A percentile compares a stretch with the other conserved stretches of the same genome.
phyloP scores from a whole-genome alignment of 768 basidiomycete genomes.

The Amanita jacksonii region DNA sequence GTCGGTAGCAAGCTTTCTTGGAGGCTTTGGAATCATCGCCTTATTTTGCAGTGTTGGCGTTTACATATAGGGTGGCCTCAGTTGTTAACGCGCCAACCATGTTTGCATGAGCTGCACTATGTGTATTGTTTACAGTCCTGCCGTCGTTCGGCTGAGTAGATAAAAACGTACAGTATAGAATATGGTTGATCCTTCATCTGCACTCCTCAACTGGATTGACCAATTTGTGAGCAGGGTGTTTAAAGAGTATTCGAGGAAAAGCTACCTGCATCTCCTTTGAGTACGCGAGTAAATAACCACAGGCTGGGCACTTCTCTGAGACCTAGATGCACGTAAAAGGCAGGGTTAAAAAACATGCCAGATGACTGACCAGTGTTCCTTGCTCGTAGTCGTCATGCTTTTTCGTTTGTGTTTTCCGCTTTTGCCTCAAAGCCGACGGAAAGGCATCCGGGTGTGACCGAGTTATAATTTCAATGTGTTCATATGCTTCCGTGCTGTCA shows the following conservation, averaged over 20 bases:
- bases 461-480: slow-evolving; percentile 83
- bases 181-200: slow-evolving; percentile 91
- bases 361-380: slow-evolving; percentile 37
- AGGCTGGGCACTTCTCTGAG: slow-evolving; percentile 82
- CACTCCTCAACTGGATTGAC: slow-evolving; percentile 60
- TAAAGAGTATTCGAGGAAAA: neutral
- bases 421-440: slow-evolving; percentile 79
- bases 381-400: slow-evolving; percentile 61
- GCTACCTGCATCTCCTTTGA: slow-evolving; percentile 83
- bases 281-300: slow-evolving; percentile 77
- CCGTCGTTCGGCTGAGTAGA: neutral
- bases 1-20: slow-evolving; percentile 63
- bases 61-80: slow-evolving; percentile 50
- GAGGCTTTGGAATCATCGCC: slow-evolving; percentile 83
- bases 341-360: neutral
- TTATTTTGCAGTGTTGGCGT: slow-evolving; percentile 84
- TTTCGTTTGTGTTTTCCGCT: slow-evolving; percentile 84
- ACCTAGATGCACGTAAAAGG: slow-evolving; percentile 37
- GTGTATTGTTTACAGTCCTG: slow-evolving; percentile 11
- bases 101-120: slow-evolving; percentile 68
- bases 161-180: slow-evolving; percentile 73
- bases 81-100: slow-evolving; percentile 81
- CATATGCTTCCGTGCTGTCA: slow-evolving; percentile 69
- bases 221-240: neutral
- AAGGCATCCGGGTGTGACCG: slow-evolving; percentile 92